Conservation (phyloP, 371 early-diverging fungal genomes). For the Sporodiniella umbellata region DNA sequence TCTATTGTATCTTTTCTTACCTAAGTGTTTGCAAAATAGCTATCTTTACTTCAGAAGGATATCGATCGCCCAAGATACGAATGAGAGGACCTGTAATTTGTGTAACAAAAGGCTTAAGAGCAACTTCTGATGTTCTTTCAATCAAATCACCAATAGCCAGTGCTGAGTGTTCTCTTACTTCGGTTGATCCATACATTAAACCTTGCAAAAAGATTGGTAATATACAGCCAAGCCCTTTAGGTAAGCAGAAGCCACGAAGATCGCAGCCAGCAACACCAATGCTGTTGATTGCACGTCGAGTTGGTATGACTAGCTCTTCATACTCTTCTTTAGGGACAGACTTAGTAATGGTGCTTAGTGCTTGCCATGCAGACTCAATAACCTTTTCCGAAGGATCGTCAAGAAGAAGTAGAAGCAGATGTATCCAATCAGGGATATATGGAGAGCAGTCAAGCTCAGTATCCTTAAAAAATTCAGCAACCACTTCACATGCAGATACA, state of each 20-base stretch:
- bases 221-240: conserved; percentile 90
- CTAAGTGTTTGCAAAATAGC: conserved; percentile 85
- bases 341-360: conserved; percentile 77
- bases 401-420: conserved; percentile 67
- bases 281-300: conserved; percentile 66
- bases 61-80: conserved; percentile 95
- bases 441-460: conserved; percentile 58
- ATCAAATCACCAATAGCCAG: conserved; percentile 82
- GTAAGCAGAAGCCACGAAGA: conserved; percentile 85
- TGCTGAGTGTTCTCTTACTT: conserved; percentile 85
- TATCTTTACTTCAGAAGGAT: conserved; percentile 86
- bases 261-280: conserved; percentile 59
- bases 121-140: conserved; percentile 67
- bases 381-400: conserved; percentile 56
- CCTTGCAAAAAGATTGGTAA: conserved; percentile 93
- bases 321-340: conserved; percentile 80
- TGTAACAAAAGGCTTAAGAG: conserved; percentile 88
- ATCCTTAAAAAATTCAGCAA: conserved; percentile 71
- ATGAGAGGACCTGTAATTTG: conserved; percentile 96
- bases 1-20: conserved; percentile 20
- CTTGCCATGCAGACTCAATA: conserved; percentile 73
- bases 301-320: conserved; percentile 74
- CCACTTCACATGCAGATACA: conserved; percentile 55
- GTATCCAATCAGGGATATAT: conserved; percentile 84
- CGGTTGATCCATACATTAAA: conserved; percentile 84